Conservation (phyloP, 1,284 basidiomycete species). For the Tilletia walkeri region DNA sequence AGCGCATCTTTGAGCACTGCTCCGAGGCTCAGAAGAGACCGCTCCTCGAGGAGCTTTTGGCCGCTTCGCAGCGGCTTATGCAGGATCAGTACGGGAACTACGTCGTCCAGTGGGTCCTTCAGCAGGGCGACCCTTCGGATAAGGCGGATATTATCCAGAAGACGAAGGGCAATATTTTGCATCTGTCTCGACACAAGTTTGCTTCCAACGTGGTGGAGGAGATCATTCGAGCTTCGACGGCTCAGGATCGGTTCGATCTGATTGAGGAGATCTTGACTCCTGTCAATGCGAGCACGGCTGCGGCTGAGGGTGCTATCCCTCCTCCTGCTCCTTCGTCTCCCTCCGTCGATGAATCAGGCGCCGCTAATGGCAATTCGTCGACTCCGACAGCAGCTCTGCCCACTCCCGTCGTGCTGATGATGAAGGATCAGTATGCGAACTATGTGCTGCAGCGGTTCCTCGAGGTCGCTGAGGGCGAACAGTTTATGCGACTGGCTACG, state of each 20-base stretch:
- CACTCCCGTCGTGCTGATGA: constrained; percentile 62
- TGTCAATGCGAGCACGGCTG: constrained; percentile 62
- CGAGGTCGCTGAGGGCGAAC: constrained; percentile 36
- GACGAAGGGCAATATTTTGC: constrained; percentile 67
- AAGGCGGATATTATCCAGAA: constrained; percentile 66
- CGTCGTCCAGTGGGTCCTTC: constrained; percentile 89
- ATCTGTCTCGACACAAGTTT: constrained; percentile 74
- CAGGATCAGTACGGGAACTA: constrained; percentile 68
- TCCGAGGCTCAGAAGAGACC: constrained; percentile 64
- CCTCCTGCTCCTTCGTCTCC: neutral
- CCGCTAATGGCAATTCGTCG: constrained; percentile 12
- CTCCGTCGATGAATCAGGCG: neutral
- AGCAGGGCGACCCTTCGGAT: constrained; percentile 66
- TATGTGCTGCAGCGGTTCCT: constrained; percentile 55
- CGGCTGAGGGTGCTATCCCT: neutral
- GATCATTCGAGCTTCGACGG: constrained; percentile 70
- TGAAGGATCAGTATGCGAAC: constrained; percentile 84
- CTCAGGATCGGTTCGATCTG: neutral
- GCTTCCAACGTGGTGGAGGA: constrained; percentile 97
- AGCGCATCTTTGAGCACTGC: constrained; percentile 80
- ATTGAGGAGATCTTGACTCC: constrained; percentile 66
- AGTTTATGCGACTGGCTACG: constrained; percentile 30
- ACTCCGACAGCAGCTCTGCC: neutral
- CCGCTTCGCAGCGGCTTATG: constrained; percentile 60
- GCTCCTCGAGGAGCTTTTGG: constrained; percentile 81